Conservation (phyloP, 352 stramenopile species). For the Phytophthora sp. region DNA sequence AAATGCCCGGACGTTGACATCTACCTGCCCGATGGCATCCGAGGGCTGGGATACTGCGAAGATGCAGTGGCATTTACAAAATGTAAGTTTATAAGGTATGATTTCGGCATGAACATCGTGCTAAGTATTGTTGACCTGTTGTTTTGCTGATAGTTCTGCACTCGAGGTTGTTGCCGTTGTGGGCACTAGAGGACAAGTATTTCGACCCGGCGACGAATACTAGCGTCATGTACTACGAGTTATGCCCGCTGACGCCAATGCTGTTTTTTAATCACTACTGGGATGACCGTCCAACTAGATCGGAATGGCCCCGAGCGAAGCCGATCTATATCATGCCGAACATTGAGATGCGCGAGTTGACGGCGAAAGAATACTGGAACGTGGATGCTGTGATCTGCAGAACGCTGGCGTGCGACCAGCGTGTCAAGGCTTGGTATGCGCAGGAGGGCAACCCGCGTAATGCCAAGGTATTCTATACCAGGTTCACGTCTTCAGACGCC, state of each 20-base stretch:
- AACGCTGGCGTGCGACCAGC: constrained; percentile 46
- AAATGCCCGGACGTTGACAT: constrained; percentile 55
- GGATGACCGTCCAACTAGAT: constrained; percentile 20
- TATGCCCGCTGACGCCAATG: constrained; percentile 50
- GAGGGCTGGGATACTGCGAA: constrained; percentile 56
- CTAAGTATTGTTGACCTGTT: not conserved
- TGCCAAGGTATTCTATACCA: constrained; percentile 52
- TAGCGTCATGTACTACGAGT: constrained; percentile 53
- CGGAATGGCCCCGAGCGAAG: constrained; percentile 36
- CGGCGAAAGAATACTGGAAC: constrained; percentile 50
- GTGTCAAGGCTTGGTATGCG: constrained; percentile 50
- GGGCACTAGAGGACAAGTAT: constrained; percentile 37
- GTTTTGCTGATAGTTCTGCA: constrained; percentile 27
- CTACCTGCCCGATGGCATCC: constrained; percentile 43
- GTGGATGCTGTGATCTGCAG: constrained; percentile 66
- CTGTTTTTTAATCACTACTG: constrained; percentile 68
- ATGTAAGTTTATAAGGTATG: constrained; percentile 25
- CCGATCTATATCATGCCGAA: constrained; percentile 57
- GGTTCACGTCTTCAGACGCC: constrained; percentile 46
- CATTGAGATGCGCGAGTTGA: constrained; percentile 63
- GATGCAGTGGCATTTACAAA: constrained; percentile 52
- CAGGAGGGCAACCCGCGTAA: constrained; percentile 48
- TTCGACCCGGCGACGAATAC: constrained; percentile 24
- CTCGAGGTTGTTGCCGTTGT: constrained; percentile 42
- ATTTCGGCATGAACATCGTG: too few species aligned